phyloP scores from a whole-genome alignment of 148 eudicot genomes.

The Spergularia marina region DNA sequence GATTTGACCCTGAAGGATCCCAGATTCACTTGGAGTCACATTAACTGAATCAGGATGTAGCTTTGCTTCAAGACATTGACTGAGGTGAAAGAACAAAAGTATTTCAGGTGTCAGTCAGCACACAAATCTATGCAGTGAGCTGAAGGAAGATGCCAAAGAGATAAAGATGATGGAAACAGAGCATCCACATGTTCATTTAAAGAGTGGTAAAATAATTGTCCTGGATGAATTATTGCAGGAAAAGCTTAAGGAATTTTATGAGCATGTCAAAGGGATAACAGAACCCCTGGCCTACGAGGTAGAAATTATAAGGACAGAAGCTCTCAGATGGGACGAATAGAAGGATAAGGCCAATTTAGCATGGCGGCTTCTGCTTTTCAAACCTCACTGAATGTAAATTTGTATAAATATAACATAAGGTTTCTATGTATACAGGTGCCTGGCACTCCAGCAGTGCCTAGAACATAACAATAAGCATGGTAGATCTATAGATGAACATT shows the following conservation, averaged over 20 bases:
- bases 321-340: not conserved
- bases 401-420: not conserved
- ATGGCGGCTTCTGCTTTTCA: not conserved
- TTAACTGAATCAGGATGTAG: slow-evolving; percentile 36
- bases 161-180: not conserved
- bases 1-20: slow-evolving; percentile 61
- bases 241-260: not conserved
- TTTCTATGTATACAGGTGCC: not conserved
- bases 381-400: not conserved
- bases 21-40: slow-evolving; percentile 32
- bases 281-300: not conserved
- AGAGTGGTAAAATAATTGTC: not conserved
- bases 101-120: slow-evolving; percentile 15
- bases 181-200: not conserved
- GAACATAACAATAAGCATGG: not conserved
- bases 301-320: not conserved
- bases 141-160: slow-evolving; percentile 1
- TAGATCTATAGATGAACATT: not conserved
- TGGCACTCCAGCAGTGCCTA: too few relatives aligned
- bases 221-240: not conserved
- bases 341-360: not conserved
- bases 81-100: slow-evolving; percentile 25
- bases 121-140: not conserved
- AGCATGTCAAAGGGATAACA: not conserved
- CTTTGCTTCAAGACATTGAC: slow-evolving; percentile 61